A percentile compares a stretch with the other conserved stretches of the same genome.
phyloP scores from a whole-genome alignment of 345 rosid genomes.

The Crucihimalaya himalaica region DNA sequence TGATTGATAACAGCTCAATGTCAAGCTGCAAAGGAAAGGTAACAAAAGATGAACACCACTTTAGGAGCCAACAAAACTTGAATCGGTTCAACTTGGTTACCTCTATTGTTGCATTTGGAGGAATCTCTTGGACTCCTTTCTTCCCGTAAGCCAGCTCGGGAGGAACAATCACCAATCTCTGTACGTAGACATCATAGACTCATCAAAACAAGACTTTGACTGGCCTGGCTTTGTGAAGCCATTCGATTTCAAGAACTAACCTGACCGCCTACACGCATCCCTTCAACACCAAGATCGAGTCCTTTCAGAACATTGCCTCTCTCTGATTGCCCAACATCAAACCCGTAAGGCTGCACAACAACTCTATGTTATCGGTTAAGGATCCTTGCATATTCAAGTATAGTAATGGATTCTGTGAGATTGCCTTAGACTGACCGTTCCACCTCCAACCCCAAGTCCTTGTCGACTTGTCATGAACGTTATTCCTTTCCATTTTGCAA shows the following conservation, averaged over 20 bases:
- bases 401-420: background rate
- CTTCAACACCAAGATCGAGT: conserved; percentile 90
- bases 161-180: conserved; percentile 86
- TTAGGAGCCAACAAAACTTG: background rate
- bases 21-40: conserved; percentile 60
- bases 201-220: conserved; percentile 4
- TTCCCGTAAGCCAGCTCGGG: conserved; percentile 94
- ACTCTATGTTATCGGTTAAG: background rate
- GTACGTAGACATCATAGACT: conserved; percentile 1
- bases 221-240: background rate
- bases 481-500: conserved; percentile 93
- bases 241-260: conserved; percentile 44
- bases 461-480: conserved; percentile 98
- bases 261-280: conserved; percentile 97
- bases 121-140: conserved; percentile 95
- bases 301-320: conserved; percentile 86
- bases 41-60: conserved; percentile 8
- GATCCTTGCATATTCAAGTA: background rate
- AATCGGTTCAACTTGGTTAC: conserved; percentile 36
- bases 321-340: conserved; percentile 94
- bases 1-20: conserved; percentile 84
- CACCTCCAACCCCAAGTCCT: conserved; percentile 96
- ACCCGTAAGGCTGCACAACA: conserved; percentile 82
- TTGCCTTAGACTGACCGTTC: conserved; percentile 62
- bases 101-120: conserved; percentile 97